These are phyloP conservation scores for Pseudoscleropodium purum DNA, from an alignment of 225 moss, liverwort and hornwort species.

Conservation along the genomic window DNA sequence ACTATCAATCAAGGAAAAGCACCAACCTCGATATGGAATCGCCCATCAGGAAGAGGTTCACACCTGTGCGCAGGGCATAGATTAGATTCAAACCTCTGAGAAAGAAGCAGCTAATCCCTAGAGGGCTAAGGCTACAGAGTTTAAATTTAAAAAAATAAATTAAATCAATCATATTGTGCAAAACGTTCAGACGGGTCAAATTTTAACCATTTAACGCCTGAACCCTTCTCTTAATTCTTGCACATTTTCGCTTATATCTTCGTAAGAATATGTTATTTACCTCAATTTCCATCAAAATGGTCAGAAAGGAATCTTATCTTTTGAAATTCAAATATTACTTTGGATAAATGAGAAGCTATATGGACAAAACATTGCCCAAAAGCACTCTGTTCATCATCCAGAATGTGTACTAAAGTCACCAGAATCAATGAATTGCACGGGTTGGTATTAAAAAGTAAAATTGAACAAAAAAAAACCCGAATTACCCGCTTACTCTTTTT, in stretches of 20 bases:
- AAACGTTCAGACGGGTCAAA: background rate
- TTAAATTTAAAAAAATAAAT: background rate
- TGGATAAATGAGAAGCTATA: background rate
- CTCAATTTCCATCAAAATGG: background rate
- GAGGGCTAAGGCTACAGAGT: background rate
- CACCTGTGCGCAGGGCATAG: conserved; percentile 43
- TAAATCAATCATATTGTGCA: background rate
- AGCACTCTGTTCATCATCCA: background rate
- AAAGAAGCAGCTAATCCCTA: background rate
- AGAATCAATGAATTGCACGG: background rate
- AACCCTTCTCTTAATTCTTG: background rate
- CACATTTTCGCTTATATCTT: background rate
- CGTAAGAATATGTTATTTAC: background rate
- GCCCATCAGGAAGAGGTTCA: conserved; percentile 72
- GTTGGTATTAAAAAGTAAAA: background rate
- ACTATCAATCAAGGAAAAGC: background rate
- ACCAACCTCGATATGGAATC: conserved; percentile 74
- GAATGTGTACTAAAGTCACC: background rate
- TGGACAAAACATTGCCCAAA: background rate
- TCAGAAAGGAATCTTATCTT: background rate
- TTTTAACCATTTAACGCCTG: background rate
- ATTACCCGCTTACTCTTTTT: background rate
- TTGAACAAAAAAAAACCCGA: background rate
- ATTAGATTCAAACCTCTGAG: background rate
- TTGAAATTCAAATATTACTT: background rate